Conservation (phyloP, 2,329 filamentous ascomycete species). For the Aureobasidium mangrovei region DNA sequence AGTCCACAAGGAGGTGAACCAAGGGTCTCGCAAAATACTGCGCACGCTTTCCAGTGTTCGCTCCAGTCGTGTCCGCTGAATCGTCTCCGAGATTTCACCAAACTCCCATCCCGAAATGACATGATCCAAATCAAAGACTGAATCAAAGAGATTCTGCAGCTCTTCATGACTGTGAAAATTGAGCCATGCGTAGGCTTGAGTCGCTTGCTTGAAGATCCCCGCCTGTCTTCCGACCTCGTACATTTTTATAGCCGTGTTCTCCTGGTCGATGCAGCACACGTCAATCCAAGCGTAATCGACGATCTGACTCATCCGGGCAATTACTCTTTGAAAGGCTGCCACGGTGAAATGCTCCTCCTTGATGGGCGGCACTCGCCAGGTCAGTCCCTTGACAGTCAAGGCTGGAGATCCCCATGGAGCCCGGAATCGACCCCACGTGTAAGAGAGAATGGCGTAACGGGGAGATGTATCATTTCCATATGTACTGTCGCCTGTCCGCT, state of each 20-base stretch:
- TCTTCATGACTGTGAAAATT: background rate
- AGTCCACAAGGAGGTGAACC: background rate
- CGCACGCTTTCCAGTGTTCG: background rate
- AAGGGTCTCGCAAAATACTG: background rate
- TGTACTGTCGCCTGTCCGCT: background rate
- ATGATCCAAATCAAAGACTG: background rate
- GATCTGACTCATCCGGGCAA: background rate
- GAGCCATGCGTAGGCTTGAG: background rate
- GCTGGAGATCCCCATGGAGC: background rate
- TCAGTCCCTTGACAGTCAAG: background rate
- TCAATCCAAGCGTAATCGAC: background rate
- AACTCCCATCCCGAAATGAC: background rate
- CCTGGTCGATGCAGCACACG: background rate
- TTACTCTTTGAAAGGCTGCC: background rate
- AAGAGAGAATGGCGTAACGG: background rate
- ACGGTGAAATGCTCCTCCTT: background rate
- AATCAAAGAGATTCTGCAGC: background rate
- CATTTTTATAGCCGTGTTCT: background rate
- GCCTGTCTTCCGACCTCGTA: background rate
- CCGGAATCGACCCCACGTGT: background rate
- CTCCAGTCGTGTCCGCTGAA: background rate
- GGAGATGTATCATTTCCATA: background rate
- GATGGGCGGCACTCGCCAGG: background rate
- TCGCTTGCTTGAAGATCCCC: background rate
- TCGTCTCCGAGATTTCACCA: background rate